A percentile compares a stretch with the other conserved stretches of the same genome.
phyloP scores from a whole-genome alignment of 495 filamentous ascomycete genomes.

The Neurospora africana region DNA sequence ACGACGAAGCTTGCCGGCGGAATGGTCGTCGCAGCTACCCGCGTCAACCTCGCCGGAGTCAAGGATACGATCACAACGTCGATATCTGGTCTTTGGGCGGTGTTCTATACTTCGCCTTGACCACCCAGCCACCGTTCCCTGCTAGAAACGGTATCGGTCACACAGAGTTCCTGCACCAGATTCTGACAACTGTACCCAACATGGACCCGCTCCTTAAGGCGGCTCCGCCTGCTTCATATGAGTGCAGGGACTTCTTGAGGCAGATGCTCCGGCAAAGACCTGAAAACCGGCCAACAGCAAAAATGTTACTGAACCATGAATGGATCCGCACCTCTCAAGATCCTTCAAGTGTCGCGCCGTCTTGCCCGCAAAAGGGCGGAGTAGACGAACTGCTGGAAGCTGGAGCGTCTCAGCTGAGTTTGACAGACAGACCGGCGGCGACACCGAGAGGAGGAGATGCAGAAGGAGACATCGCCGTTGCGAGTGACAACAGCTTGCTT shows the following conservation, averaged over 20 bases:
- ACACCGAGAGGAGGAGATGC: conserved; percentile 11
- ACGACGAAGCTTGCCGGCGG: conserved; percentile 36
- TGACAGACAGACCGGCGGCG: conserved; percentile 30
- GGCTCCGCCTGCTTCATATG: conserved; percentile 43
- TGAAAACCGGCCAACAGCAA: conserved; percentile 53
- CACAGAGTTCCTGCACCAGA: conserved; percentile 62
- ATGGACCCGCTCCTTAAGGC: conserved; percentile 42
- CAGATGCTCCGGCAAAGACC: conserved; percentile 69
- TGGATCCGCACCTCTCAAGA: conserved; percentile 50
- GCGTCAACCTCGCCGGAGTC: conserved; percentile 22
- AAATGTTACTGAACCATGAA: conserved; percentile 49
- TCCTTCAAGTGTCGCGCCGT: conserved; percentile 19
- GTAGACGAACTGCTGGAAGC: conserved; percentile 34
- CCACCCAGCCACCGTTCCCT: conserved; percentile 64
- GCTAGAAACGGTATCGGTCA: conserved; percentile 45
- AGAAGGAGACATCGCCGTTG: neutral
- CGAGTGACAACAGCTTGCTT: conserved; percentile 21
- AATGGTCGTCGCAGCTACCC: conserved; percentile 27
- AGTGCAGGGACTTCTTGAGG: conserved; percentile 60
- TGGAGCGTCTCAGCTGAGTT: conserved; percentile 62
- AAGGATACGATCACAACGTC: conserved; percentile 74
- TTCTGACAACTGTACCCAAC: conserved; percentile 66
- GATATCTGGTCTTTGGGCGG: conserved; percentile 93
- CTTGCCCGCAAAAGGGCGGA: conserved; percentile 33
- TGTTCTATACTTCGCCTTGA: conserved; percentile 75